Percentiles rank a stretch among this genome's conserved stretches.
phyloP scores from a whole-genome alignment of 352 stramenopile genomes.

The Phytophthora macrochlamydospora region DNA sequence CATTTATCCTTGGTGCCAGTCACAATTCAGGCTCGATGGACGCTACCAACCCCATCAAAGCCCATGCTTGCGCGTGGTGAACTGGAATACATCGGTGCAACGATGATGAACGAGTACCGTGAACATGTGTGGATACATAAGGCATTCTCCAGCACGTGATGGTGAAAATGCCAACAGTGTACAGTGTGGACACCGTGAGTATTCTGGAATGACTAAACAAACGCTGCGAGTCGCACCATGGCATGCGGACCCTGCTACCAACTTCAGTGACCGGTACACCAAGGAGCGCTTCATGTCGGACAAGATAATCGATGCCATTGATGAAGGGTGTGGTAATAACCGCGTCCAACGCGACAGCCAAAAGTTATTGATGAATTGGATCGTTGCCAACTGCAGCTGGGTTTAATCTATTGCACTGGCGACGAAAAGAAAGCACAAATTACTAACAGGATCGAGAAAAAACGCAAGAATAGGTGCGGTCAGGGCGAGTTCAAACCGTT shows the following conservation, averaged over 20 bases:
- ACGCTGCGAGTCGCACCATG: slow-evolving; percentile 97
- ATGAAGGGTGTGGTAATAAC: slow-evolving; percentile 92
- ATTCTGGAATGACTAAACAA: slow-evolving; percentile 97
- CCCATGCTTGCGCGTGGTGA: slow-evolving; percentile 96
- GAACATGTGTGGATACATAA: slow-evolving; percentile 99
- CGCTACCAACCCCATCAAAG: slow-evolving; percentile 98
- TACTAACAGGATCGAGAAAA: slow-evolving; percentile 91
- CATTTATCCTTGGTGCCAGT: slow-evolving; percentile 96
- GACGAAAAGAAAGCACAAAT: slow-evolving; percentile 94
- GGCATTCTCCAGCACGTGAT: slow-evolving; percentile 97
- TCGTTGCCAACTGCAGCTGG: slow-evolving; percentile 94
- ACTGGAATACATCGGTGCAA: slow-evolving; percentile 97
- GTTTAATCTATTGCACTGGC: slow-evolving; percentile 94
- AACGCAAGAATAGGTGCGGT: slow-evolving; percentile 92
- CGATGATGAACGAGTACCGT: slow-evolving; percentile 97
- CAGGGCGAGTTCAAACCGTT: slow-evolving; percentile 93
- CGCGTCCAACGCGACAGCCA: slow-evolving; percentile 95
- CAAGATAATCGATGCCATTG: slow-evolving; percentile 95
- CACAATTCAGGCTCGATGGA: slow-evolving; percentile 94
- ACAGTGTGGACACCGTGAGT: slow-evolving; percentile 94
- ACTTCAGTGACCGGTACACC: slow-evolving; percentile 95
- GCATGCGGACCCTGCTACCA: slow-evolving; percentile 93
- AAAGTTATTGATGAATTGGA: slow-evolving; percentile 97
- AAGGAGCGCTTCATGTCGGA: slow-evolving; percentile 92
- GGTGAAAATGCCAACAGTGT: slow-evolving; percentile 94